A percentile compares a stretch with the other conserved stretches of the same genome.
phyloP scores from a whole-genome alignment of 768 basidiomycete genomes.

The Termitomyces sp. region DNA sequence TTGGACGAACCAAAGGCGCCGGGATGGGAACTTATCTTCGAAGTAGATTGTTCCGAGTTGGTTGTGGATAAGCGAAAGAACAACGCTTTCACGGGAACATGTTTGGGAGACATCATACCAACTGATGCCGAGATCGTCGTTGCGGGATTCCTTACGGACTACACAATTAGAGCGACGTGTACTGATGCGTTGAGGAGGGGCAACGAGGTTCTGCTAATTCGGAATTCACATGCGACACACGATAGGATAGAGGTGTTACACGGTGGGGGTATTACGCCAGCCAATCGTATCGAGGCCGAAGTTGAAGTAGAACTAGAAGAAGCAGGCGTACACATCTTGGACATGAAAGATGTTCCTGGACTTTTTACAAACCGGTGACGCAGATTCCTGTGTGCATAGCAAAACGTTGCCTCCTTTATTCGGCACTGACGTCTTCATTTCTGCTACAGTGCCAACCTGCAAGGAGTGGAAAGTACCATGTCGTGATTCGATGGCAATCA shows the following conservation, averaged over 20 bases:
- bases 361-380: conserved; percentile 52
- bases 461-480: too few species aligned
- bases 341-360: conserved; percentile 58
- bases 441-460: too few species aligned
- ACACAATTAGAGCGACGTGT: conserved; percentile 55
- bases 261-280: conserved; percentile 49
- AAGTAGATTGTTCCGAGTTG: conserved; percentile 42
- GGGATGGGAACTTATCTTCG: conserved; percentile 60
- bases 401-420: not conserved
- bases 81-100: conserved; percentile 63
- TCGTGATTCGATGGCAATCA: too few species aligned
- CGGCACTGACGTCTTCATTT: not conserved
- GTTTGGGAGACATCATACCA: conserved; percentile 42
- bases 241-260: conserved; percentile 60
- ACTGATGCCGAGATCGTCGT: conserved; percentile 57
- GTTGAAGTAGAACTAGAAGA: conserved; percentile 67
- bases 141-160: conserved; percentile 66
- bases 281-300: conserved; percentile 47
- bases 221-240: conserved; percentile 62
- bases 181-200: conserved; percentile 55
- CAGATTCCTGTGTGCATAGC: not conserved
- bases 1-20: conserved; percentile 49
- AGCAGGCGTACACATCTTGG: conserved; percentile 57
- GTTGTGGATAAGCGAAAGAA: conserved; percentile 65
- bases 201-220: conserved; percentile 60